Base-by-base conservation (phyloP, 2,329 filamentous ascomycete genomes). In the Pleoardoris graminearum region DNA sequence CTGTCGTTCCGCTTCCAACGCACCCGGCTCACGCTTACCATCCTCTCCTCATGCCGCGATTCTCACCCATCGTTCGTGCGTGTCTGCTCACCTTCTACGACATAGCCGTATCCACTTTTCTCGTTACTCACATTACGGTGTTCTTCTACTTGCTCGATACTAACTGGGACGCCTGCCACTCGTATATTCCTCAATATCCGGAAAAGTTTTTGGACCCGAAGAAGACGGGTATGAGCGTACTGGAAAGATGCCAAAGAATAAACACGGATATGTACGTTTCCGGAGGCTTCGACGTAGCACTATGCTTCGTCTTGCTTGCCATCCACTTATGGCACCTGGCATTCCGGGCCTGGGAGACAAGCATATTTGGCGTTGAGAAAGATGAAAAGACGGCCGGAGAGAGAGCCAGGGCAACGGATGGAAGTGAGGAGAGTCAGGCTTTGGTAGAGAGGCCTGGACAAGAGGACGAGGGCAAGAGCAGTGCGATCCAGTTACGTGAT, bases 111-210 rank as follows among this genome's bases (percentile, higher is more conserved):
- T 35, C 55, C n/a, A 4, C 19, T 22, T 11, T 58, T 3, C 51
- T 61, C 12, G n/a, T 45, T 12, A 14, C 46, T 14, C 53, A 59
- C 39, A 55, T 50, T 8, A 21, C 36, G 36, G 38, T 42, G 14
- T 63, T 58, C 45, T 50, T 60, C 27, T 10, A 45, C 48, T 43
- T 49, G 17, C 41, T 58, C 3, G 42, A 42, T 5, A 35, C 46
- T 3, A 49, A 53, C 22, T 19, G 58, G 22, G 25, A 44, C 1
- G 49, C 50, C 43, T 62, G 59, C 50, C 11, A 10, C 23, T 25
- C 25, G 4, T 45, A 47, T 35, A 10, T 11, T 4, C 16, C 41
- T 7, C 23, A 27, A 11, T 45, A 36, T 12, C 30, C 21, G 1
- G 25, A 16, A 17, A 17, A 43, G 6, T 33, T 37, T n/a, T 8